These are phyloP conservation scores for Penicillium crustosum DNA, from an alignment of 2,329 filamentous ascomycete species.

Conservation along the genomic window DNA sequence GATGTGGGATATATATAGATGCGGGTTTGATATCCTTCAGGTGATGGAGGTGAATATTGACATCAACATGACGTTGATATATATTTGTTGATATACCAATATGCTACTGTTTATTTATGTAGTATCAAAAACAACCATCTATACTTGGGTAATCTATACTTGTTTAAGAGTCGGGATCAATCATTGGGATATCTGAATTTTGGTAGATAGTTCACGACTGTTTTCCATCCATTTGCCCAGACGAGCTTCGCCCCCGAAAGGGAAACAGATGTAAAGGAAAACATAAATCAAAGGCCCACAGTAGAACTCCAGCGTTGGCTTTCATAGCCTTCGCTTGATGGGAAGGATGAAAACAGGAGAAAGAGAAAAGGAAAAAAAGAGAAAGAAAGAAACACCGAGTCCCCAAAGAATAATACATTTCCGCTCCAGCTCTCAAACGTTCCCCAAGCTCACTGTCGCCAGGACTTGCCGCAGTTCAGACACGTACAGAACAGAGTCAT, in stretches of 20 bases:
- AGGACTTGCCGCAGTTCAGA: slow-evolving; percentile 50
- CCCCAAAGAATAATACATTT: slow-evolving; percentile 20
- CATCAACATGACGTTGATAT: slow-evolving; percentile 24
- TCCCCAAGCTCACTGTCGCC: slow-evolving; percentile 38
- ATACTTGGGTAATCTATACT: not conserved
- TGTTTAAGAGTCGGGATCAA: not conserved
- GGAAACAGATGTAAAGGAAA: not conserved
- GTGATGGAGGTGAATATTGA: slow-evolving; percentile 6
- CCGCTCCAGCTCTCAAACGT: not conserved
- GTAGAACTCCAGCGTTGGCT: slow-evolving; percentile 14
- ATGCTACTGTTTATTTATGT: not conserved
- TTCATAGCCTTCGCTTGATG: not conserved
- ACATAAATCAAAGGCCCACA: not conserved
- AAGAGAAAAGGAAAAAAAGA: not conserved
- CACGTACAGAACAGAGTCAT: slow-evolving; percentile 53
- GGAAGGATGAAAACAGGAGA: slow-evolving; percentile 4
- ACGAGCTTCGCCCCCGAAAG: not conserved
- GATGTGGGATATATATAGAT: not conserved
- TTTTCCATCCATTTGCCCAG: not conserved
- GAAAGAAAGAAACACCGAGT: slow-evolving; percentile 12
- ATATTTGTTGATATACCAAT: not conserved
- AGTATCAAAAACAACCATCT: not conserved
- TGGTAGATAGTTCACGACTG: slow-evolving; percentile 2
- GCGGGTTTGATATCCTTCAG: not conserved
- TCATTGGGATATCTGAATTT: slow-evolving; percentile 4